A percentile compares a stretch with the other conserved stretches of the same genome.
These are phyloP conservation scores for Erythrobasidium hasegawianum DNA, from an alignment of 1,284 basidiomycete genomes.

Conservation along the genomic window DNA sequence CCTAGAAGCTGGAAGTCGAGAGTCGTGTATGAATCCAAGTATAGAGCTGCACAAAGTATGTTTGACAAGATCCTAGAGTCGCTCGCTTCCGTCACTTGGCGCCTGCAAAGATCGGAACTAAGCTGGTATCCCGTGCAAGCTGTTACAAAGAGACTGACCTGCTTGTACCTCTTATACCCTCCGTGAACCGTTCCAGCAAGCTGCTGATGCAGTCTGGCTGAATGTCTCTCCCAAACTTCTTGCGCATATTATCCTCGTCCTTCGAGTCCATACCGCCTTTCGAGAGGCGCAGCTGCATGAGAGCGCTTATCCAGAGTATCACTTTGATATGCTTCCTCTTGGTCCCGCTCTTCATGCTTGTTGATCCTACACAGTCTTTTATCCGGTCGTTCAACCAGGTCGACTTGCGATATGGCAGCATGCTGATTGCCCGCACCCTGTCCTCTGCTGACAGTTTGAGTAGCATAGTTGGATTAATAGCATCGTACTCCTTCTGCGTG, in stretches of 20 bases:
- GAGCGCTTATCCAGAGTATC: slow-evolving; percentile 17
- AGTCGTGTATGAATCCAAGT: slow-evolving; percentile 57
- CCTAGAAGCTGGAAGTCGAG: slow-evolving; percentile 63
- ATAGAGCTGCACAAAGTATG: slow-evolving; percentile 73
- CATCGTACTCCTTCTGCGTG: slow-evolving; percentile 21
- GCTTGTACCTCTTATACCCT: slow-evolving; percentile 15
- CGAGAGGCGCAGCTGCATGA: slow-evolving; percentile 4
- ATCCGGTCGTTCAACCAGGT: slow-evolving; percentile 32
- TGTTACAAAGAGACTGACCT: slow-evolving; percentile 22
- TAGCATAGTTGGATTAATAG: slow-evolving; percentile 11
- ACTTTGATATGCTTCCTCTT: slow-evolving; percentile 17
- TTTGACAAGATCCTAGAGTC: slow-evolving; percentile 69
- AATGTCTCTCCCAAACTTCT: slow-evolving; percentile 34
- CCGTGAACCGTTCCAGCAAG: slow-evolving; percentile 33
- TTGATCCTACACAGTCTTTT: slow-evolving; percentile 10
- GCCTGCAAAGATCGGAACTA: slow-evolving; percentile 50
- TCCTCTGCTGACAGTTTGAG: background rate
- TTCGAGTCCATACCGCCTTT: slow-evolving; percentile 15
- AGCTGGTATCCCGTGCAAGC: background rate
- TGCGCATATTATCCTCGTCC: slow-evolving; percentile 4
- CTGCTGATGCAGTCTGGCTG: background rate
- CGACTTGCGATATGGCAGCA: slow-evolving; percentile 18
- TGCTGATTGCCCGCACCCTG: slow-evolving; percentile 2
- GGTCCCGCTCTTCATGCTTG: background rate
- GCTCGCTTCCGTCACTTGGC: slow-evolving; percentile 64